phyloP scores from a whole-genome alignment of 2,329 filamentous ascomycete genomes.

The Pseudonectria foliicola region DNA sequence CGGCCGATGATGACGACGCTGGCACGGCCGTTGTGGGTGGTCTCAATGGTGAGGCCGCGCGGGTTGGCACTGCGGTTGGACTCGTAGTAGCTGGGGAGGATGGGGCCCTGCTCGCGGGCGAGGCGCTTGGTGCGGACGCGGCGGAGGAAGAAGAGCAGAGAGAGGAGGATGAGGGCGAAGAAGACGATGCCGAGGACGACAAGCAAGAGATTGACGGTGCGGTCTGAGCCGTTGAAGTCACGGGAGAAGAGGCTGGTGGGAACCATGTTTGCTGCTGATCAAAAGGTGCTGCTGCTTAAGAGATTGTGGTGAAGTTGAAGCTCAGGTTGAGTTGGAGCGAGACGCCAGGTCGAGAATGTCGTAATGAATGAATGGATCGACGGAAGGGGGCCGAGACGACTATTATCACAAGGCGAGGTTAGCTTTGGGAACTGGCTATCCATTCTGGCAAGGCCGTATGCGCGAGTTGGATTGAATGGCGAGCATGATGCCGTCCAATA shows the following conservation, averaged over 20 bases:
- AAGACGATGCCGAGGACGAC: conserved; percentile 72
- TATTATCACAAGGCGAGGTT: too few species aligned
- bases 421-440: too few species aligned
- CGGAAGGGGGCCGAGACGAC: too few species aligned
- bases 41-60: conserved; percentile 51
- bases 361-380: too few species aligned
- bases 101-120: conserved; percentile 35
- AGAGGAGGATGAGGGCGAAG: conserved; percentile 60
- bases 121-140: conserved; percentile 48
- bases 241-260: conserved; percentile 15
- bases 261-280: too few species aligned
- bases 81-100: conserved; percentile 65
- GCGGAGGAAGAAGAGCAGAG: conserved; percentile 65
- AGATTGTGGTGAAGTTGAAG: too few species aligned
- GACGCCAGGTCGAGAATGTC: too few species aligned
- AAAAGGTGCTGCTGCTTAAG: too few species aligned
- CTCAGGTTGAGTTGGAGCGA: too few species aligned
- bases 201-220: conserved; percentile 71
- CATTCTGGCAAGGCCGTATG: too few species aligned
- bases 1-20: conserved; percentile 74
- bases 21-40: conserved; percentile 47
- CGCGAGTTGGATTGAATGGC: too few species aligned
- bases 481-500: conserved; percentile 17
- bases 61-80: conserved; percentile 44
- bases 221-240: conserved; percentile 43